A percentile compares a stretch with the other conserved stretches of the same genome.
These are phyloP conservation scores for Boletus vinaceobasis DNA, from an alignment of 768 basidiomycete genomes.

Conservation along the genomic window DNA sequence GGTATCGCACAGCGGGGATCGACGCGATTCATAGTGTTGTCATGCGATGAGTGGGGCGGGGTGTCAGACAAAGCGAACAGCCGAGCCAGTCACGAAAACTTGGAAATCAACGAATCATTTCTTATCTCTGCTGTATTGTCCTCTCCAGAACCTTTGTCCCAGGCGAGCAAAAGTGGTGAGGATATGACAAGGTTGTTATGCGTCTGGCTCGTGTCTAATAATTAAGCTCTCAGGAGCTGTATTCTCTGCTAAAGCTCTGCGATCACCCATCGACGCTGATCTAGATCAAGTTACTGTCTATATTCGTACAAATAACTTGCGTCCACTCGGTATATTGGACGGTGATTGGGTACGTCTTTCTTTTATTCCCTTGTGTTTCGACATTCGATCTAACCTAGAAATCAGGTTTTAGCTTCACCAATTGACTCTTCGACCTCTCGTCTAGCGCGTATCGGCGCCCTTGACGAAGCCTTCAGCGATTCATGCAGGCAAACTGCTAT, in stretches of 20 bases:
- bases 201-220: background rate
- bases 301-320: conserved; percentile 59
- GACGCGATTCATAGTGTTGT: conserved; percentile 55
- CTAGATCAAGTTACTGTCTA: conserved; percentile 59
- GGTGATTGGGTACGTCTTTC: conserved; percentile 69
- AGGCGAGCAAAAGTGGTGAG: conserved; percentile 8
- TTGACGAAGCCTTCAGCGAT: conserved; percentile 40
- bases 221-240: conserved; percentile 8
- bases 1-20: conserved; percentile 48
- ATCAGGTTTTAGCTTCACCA: conserved; percentile 51
- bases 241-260: conserved; percentile 34
- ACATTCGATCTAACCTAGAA: background rate
- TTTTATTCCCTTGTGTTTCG: background rate
- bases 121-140: conserved; percentile 51
- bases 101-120: conserved; percentile 76
- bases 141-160: conserved; percentile 11
- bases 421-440: conserved; percentile 37
- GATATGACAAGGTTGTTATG: background rate
- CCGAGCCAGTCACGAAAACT: conserved; percentile 32
- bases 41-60: conserved; percentile 19
- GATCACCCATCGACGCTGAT: conserved; percentile 28
- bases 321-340: conserved; percentile 60
- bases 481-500: conserved; percentile 35
- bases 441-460: conserved; percentile 55
- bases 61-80: conserved; percentile 1